phyloP scores from a whole-genome alignment of 495 filamentous ascomycete genomes.

The Podospora didyma region DNA sequence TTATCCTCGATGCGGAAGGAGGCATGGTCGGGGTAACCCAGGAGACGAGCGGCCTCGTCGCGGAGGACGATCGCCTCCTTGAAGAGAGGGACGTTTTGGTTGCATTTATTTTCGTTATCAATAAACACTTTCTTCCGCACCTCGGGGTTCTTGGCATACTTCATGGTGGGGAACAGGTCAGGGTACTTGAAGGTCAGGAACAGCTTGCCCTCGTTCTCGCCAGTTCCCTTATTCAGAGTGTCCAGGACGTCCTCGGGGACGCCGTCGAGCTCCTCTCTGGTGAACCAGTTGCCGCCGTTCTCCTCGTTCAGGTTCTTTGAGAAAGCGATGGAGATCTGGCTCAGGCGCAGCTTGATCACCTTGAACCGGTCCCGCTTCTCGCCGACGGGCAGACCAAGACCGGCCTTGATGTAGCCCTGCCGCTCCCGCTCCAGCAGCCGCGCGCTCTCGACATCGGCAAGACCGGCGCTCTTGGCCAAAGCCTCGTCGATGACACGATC shows the following conservation, averaged over 20 bases:
- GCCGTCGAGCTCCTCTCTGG: constrained; percentile 53
- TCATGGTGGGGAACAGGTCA: constrained; percentile 57
- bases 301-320: constrained; percentile 61
- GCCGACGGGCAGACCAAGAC: constrained; percentile 50
- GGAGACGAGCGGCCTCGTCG: constrained; percentile 85
- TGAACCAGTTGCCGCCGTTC: constrained; percentile 57
- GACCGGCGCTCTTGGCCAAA: constrained; percentile 25
- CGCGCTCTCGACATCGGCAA: constrained; percentile 45
- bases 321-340: constrained; percentile 52
- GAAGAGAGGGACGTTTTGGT: constrained; percentile 82
- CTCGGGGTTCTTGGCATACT: constrained; percentile 53
- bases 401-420: constrained; percentile 55
- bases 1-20: constrained; percentile 90
- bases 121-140: constrained; percentile 53
- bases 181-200: constrained; percentile 60
- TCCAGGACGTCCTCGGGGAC: constrained; percentile 53
- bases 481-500: constrained; percentile 27
- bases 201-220: constrained; percentile 60
- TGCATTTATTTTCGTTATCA: constrained; percentile 64
- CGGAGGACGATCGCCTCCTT: constrained; percentile 80
- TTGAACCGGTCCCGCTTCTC: constrained; percentile 58
- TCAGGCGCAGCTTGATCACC: constrained; percentile 61
- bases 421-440: constrained; percentile 54
- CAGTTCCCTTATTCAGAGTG: constrained; percentile 65
- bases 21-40: constrained; percentile 91